Evolutionary conservation across 225 moss, liverwort and hornwort genomes (phyloP).

Genomic region (Anthoceros angustus): DNA sequence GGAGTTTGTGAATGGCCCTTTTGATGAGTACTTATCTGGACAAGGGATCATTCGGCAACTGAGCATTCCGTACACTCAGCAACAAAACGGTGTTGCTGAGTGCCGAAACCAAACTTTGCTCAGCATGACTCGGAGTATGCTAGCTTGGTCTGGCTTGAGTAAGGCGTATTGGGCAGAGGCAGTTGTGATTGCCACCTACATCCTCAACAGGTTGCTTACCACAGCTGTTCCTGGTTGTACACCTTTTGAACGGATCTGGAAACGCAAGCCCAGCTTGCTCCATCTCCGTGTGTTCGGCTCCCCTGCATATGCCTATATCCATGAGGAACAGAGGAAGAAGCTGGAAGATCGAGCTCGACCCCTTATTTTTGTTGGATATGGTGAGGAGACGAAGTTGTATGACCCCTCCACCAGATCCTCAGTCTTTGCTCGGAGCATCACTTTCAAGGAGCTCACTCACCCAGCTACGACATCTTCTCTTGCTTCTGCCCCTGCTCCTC

Average conservation of each 20-base stretch:
- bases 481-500: not conserved
- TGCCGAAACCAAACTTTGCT: conserved; percentile 1
- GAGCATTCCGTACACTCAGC: no score
- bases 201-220: not conserved
- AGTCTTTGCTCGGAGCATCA: not conserved
- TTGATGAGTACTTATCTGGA: no score
- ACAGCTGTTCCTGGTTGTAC: not conserved
- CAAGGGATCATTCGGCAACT: no score
- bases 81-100: no score
- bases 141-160: no score
- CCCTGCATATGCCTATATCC: no score
- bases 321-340: no score
- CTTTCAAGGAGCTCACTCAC: not conserved
- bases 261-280: not conserved
- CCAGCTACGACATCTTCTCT: not conserved
- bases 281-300: no score
- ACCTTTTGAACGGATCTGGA: not conserved
- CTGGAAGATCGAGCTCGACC: no score
- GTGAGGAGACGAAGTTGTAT: not conserved
- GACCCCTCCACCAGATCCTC: conserved; percentile 1
- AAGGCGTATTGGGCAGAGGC: no score
- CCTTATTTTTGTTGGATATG: no score
- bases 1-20: no score
- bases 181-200: conserved; percentile 1
- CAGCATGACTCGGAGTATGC: not conserved